Evolutionary conservation across 192 early-diverging fungal species (phyloP).

Genomic region (Geosiphon pyriformis): DNA sequence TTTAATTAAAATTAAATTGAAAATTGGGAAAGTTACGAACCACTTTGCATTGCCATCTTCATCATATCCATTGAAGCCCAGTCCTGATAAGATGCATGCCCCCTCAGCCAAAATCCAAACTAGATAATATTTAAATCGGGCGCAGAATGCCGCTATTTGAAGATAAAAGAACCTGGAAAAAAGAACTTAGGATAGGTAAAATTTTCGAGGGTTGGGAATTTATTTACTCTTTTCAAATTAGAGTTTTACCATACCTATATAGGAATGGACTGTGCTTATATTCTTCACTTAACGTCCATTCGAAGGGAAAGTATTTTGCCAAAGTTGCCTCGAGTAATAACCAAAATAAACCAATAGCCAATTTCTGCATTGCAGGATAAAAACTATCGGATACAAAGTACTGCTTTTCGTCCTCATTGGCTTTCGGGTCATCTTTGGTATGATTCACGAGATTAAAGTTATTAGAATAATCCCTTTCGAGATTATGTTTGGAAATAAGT

Average conservation of each 20-base stretch:
- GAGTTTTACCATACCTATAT: background rate
- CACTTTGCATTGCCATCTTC: constrained; percentile 52
- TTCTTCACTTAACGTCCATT: constrained; percentile 24
- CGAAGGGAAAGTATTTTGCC: constrained; percentile 2
- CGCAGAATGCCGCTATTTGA: constrained; percentile 51
- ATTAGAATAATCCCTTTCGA: background rate
- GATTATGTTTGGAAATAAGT: constrained; percentile 7
- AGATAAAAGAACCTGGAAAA: constrained; percentile 50
- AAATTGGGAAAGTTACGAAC: no score
- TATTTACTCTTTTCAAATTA: background rate
- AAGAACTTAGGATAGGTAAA: background rate
- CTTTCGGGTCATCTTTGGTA: background rate
- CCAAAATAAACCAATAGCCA: constrained; percentile 2
- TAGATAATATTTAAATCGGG: constrained; percentile 79
- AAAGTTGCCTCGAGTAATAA: background rate
- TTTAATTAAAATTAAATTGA: constrained; percentile 4
- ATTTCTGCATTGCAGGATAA: constrained; percentile 14
- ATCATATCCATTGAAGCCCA: constrained; percentile 74
- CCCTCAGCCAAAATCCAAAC: constrained; percentile 91
- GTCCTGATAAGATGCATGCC: constrained; percentile 72
- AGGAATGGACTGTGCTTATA: constrained; percentile 1
- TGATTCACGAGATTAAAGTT: background rate
- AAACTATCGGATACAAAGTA: constrained; percentile 16
- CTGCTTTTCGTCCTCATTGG: background rate
- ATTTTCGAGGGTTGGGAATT: background rate